Base-by-base conservation (phyloP, 352 stramenopile genomes). In the Halophytophthora batemanensis region DNA sequence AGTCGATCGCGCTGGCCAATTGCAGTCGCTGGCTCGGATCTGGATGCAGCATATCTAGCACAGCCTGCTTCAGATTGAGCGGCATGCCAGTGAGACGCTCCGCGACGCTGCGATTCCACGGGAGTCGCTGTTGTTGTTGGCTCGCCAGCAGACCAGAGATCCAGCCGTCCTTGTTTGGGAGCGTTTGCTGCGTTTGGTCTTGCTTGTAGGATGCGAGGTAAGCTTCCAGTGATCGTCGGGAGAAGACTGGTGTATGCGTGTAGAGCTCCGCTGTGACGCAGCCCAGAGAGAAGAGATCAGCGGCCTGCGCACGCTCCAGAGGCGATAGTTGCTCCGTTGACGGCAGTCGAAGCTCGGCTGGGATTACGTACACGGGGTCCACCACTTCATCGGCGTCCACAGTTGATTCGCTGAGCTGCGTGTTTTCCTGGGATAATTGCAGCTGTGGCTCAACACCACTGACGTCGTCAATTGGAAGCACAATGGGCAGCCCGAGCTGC, bases 251-350 rank as follows among this genome's bases (percentile, higher is more conserved):
- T 2, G 43, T 44, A 5, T 56, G 48, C 1, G 67, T 78, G 45
- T 87, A 93, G 14, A 92, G 60, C 53, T 94, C 83, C 0, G 77
- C 77, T 28, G 83, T 74, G 21, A 90, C 58, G 38, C 81, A 90
- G 0, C 80, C 83, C 19, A 94, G 52, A 1, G 75, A 63, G 46
- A 92, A 91, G 13, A 74, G 56, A 41, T 90, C 74, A 1, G 66
- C 67, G 14, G 72, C 69, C 50, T 62, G 59, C 19, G 60, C 59
- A 6, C 46, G 60, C 17, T 82, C 61, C 39, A 80, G 61, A 12
- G 36, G 50, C 5, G 52, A 65, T 29, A 82, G 15, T n/a, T 56
- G 14, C 17, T 61, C 23, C 6, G 17, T 29, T 7, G 37, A 51
- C 8, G 17, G 21, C 7, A 12, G 14, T 19, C 61, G 1, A 0